Base-by-base conservation (phyloP, 768 basidiomycete species). In the Pulveroboletus sp. region DNA sequence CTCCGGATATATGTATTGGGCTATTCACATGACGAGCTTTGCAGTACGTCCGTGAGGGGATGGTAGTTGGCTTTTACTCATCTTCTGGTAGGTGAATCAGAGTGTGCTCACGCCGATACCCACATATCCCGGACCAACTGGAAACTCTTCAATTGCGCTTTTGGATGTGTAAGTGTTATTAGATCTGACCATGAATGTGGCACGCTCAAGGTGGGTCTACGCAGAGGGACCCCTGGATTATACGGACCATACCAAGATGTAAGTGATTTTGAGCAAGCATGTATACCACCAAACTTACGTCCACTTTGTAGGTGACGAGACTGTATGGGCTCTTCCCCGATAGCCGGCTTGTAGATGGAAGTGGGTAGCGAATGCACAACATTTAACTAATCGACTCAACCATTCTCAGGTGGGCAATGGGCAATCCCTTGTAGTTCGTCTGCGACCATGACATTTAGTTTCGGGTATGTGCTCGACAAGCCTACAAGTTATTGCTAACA, bases 191-290 rank as follows among this genome's bases (percentile, higher is more conserved):
- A 5, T 33, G 29, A 5, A 24, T 17, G 10, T 40, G 24, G 14
- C 29, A 14, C 39, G 17, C 31, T 62, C 17, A 62, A 20, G 24
- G 17, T 10, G 36, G n/a, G 20, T 14, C 32, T 24, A 12, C 23
- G 25, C 50, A 90, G 88, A 35, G 88, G 88, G 23, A 75, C 85
- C 5, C 57, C 77, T 31, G 88, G 87, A 4, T 73, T 91, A 25
- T 87, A 80, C 57, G 88, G 88, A 4, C 85, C 88, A n/a, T 84
- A 79, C 59, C 80, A 82, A 65, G 88, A 90, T 64, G 88, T 88
- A 57, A 41, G 80, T 58, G 6, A 24, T 20, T 23, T n/a, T 35
- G 35, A 44, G 32, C 20, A 19, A 3, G 13, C 36, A 5, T 29
- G 20, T 27, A 35, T 23, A 36, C 11, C 13, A 24, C 17, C 17